Evolutionary conservation across 805 yeast species (phyloP).

Genomic region (Yarrowia sp.): DNA sequence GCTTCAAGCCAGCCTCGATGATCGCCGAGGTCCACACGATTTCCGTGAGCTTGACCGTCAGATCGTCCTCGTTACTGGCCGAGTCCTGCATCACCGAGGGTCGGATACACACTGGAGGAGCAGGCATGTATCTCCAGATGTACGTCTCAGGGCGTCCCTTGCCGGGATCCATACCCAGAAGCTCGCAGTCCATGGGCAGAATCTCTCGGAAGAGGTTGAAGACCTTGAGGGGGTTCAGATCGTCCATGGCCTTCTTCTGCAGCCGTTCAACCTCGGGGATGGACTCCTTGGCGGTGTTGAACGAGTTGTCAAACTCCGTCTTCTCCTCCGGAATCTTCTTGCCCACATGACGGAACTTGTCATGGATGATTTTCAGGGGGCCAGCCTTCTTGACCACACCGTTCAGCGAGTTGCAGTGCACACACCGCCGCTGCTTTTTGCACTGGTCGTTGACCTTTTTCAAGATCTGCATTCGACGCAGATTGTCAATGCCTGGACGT

Average conservation of each 20-base stretch:
- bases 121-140: constrained; percentile 96
- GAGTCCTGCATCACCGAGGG: constrained; percentile 96
- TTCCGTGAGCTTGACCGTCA: constrained; percentile 94
- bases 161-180: constrained; percentile 86
- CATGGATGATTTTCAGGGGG: constrained; percentile 92
- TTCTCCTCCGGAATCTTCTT: constrained; percentile 87
- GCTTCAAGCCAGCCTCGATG: constrained; percentile 92
- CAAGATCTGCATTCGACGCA: constrained; percentile 87
- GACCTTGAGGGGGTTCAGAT: constrained; percentile 90
- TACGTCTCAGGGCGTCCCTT: constrained; percentile 95
- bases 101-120: constrained; percentile 98
- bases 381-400: constrained; percentile 99
- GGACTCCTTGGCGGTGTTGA: constrained; percentile 72
- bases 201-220: constrained; percentile 86
- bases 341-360: constrained; percentile 94
- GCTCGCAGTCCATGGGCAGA: constrained; percentile 85
- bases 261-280: constrained; percentile 91
- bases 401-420: constrained; percentile 83
- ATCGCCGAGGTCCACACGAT: constrained; percentile 96
- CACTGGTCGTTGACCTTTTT: constrained; percentile 89
- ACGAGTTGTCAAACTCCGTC: constrained; percentile 83
- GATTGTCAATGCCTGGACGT: constrained; percentile 86
- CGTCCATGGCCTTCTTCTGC: constrained; percentile 87
- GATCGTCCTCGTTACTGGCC: constrained; percentile 95
- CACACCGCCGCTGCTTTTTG: constrained; percentile 91